Evolutionary conservation across 257 asterid species (phyloP), one percentile per base, ranked within the genome.

Genomic region (Cynanchum wilfordii): DNA sequence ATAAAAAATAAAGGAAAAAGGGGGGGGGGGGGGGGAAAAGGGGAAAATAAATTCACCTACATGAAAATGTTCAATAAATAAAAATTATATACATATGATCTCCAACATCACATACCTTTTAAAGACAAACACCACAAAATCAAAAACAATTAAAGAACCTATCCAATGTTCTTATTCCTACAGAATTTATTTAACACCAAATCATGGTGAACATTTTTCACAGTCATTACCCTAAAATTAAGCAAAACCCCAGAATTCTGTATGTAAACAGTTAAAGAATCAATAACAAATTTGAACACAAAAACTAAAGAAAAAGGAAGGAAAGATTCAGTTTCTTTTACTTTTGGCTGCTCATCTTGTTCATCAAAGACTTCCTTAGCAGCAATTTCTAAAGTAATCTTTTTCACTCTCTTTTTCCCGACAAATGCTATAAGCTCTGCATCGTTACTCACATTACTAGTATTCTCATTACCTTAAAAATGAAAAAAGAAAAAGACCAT

Each of bases 321-420:
- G 67, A 25, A 10, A 25, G 25, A 52, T 19, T 52, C 27, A 0
- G 47, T 10, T 42, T 29, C 16, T 36, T 65, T 69, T 68, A 84
- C 97, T 82, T 84, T 86, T 27, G 76, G 81, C 71, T 77, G 76
- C 73, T 76, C 81, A 76, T 78, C 49, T 73, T 75, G 57, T 62
- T 80, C 82, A 55, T 79, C 84, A 56, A 76, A 83, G 24, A 75
- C 79, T 74, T 79, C 87, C 67, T 81, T 71, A n/a, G 71, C 75
- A 16, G 71, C 77, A 22, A 84, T 62, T 83, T 81, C 79, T 55
- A 81, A 67, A 42, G 71, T 40, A 42, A 69, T 40, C 80, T 82
- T 88, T 66, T 74, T 82, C n/a, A 67, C 68, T 77, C 85, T 79
- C 84, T 82, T 93, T 78, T 78, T 90, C 77, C 97, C 77, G 19